Conservation (phyloP, 2,329 filamentous ascomycete genomes). For the Microdochium trichocladiopsis region DNA sequence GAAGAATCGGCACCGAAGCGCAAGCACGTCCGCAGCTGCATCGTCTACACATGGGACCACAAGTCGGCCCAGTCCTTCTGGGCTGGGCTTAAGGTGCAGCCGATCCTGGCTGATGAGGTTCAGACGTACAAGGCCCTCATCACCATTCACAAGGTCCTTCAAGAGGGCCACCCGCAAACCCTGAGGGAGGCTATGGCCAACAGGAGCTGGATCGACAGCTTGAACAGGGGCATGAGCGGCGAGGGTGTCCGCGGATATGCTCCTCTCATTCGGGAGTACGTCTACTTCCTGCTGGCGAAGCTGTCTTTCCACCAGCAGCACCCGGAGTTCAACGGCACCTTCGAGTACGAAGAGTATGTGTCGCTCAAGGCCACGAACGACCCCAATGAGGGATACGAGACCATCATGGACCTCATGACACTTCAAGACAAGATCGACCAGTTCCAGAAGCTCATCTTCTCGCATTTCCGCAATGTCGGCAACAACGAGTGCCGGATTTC, state of each 20-base stretch:
- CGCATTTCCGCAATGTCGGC: conserved; percentile 82
- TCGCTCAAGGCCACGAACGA: conserved; percentile 97
- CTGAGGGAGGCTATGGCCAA: conserved; percentile 86
- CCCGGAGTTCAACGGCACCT: conserved; percentile 96
- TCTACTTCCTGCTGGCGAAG: conserved; percentile 91
- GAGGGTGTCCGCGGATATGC: conserved; percentile 87
- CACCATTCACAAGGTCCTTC: conserved; percentile 93
- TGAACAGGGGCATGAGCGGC: conserved; percentile 74
- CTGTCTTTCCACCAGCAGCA: conserved; percentile 95
- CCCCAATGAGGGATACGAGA: conserved; percentile 95
- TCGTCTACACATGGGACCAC: conserved; percentile 99
- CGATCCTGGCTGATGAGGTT: conserved; percentile 95
- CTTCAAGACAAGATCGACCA: conserved; percentile 97
- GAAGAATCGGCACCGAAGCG: conserved; percentile 64
- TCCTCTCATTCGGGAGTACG: conserved; percentile 91
- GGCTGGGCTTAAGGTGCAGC: conserved; percentile 99
- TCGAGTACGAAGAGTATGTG: conserved; percentile 98
- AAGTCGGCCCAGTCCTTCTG: conserved; percentile 93
- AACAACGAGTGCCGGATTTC: conserved; percentile 98
- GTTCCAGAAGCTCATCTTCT: conserved; percentile 98
- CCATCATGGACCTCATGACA: conserved; percentile 92
- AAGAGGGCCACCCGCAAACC: conserved; percentile 87
- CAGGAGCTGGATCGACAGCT: conserved; percentile 83
- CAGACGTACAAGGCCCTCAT: conserved; percentile 99
- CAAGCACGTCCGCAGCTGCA: conserved; percentile 96